Evolutionary conservation across 2,329 filamentous ascomycete species (phyloP).

Genomic region (Sclerotiophoma versabilis): DNA sequence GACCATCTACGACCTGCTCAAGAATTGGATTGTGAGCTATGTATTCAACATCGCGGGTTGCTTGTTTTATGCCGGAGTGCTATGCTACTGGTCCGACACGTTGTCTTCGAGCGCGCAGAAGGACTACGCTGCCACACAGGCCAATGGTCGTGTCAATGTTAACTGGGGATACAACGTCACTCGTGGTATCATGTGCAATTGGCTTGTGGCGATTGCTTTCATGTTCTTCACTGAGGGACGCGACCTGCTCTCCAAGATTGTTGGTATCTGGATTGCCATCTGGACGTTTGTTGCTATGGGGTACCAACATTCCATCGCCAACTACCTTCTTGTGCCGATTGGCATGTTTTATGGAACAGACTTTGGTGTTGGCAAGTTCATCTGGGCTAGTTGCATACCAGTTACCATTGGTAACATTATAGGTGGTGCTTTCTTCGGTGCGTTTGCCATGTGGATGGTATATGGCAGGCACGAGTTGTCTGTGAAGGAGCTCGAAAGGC

Average conservation of each 20-base stretch:
- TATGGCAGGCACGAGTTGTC: slow-evolving; percentile 14
- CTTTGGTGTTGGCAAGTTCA: slow-evolving; percentile 14
- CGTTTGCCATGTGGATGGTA: slow-evolving; percentile 16
- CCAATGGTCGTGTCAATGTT: slow-evolving; percentile 12
- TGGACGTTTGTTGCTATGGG: slow-evolving; percentile 15
- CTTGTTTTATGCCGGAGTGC: slow-evolving; percentile 22
- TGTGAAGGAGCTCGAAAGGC: slow-evolving; percentile 1
- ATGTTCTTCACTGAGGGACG: slow-evolving; percentile 11
- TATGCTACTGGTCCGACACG: slow-evolving; percentile 22
- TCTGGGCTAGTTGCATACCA: slow-evolving; percentile 18
- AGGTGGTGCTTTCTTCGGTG: slow-evolving; percentile 16
- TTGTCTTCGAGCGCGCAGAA: slow-evolving; percentile 19
- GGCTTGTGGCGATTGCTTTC: slow-evolving; percentile 14
- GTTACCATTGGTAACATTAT: slow-evolving; percentile 16
- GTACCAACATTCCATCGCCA: slow-evolving; percentile 17
- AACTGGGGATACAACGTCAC: slow-evolving; percentile 19
- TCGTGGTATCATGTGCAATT: slow-evolving; percentile 18
- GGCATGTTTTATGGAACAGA: slow-evolving; percentile 19
- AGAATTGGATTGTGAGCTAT: slow-evolving; percentile 22
- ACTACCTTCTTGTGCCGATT: slow-evolving; percentile 14
- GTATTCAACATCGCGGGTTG: slow-evolving; percentile 17
- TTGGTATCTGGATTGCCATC: slow-evolving; percentile 17
- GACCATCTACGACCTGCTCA: slow-evolving; percentile 13
- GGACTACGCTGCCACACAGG: slow-evolving; percentile 14
- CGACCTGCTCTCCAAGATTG: slow-evolving; percentile 13